Conservation (phyloP, 495 filamentous ascomycete species). For the Trichoderma virens region DNA sequence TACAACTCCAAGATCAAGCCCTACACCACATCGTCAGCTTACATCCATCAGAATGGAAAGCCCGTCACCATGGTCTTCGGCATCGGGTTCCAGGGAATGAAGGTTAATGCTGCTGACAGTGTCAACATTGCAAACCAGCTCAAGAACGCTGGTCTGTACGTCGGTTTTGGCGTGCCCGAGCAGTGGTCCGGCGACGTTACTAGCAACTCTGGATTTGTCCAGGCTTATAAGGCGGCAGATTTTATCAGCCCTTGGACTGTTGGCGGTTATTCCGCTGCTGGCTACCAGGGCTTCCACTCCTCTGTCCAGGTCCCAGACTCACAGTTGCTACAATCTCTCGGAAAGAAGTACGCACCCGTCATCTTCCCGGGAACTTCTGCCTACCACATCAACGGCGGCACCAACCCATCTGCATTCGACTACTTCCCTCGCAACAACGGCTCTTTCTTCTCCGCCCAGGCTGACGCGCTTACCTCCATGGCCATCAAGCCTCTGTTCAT, state of each 20-base stretch:
- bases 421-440: slow-evolving; percentile 25
- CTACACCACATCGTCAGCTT: slow-evolving; percentile 22
- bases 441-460: slow-evolving; percentile 23
- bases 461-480: slow-evolving; percentile 17
- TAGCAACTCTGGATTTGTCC: slow-evolving; percentile 16
- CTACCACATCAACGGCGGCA: background rate
- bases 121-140: slow-evolving; percentile 22
- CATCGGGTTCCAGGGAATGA: slow-evolving; percentile 18
- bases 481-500: slow-evolving; percentile 25
- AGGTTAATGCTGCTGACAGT: slow-evolving; percentile 20
- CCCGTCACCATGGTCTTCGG: slow-evolving; percentile 28
- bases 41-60: slow-evolving; percentile 26
- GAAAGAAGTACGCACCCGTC: background rate
- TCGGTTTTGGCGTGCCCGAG: slow-evolving; percentile 23
- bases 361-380: background rate
- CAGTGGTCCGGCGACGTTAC: slow-evolving; percentile 22
- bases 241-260: slow-evolving; percentile 29
- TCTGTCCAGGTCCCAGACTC: background rate
- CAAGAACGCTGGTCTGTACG: slow-evolving; percentile 21
- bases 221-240: slow-evolving; percentile 22
- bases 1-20: slow-evolving; percentile 16
- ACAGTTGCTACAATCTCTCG: background rate
- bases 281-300: slow-evolving; percentile 19
- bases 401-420: slow-evolving; percentile 14
- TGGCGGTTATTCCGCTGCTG: slow-evolving; percentile 20